Base-by-base conservation (phyloP, 1,284 basidiomycete genomes). In the Moesziomyces sp. region DNA sequence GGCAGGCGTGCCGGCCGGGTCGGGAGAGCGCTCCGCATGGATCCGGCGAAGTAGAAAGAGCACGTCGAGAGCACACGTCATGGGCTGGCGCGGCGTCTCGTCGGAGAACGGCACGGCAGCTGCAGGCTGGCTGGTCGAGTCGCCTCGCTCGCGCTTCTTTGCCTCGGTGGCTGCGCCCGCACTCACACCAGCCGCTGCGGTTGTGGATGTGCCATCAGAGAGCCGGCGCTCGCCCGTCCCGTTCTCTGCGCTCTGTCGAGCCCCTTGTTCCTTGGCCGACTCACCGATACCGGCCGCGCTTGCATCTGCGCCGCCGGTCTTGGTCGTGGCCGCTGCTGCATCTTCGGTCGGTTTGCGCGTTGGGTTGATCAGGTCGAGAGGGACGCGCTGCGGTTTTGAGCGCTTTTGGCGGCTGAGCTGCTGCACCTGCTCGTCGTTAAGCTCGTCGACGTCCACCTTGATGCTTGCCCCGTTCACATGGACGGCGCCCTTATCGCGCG, bases 381-480 rank as follows among this genome's bases (percentile, higher is more conserved):
- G 94, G 45, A 96, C 90, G 18, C 95, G 89, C 10, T 88, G 87
- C 11, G 94, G 93, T 83, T 93, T 93, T 47, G 93, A 87, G 5
- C 97, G 89, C 85, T 96, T 97, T 86, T 90, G 89, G 82, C 91
- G 92, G 78, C 89, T 88, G 44, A 97, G 87, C 23, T 88, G 86
- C 86, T 94, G 93, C 64, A 95, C 89, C 84, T 98, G 94, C n/a
- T 88, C 87, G 58, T 97, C 93, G 0, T 91, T 88, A 40, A 99
- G 87, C 66, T 97, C 94, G 83, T 98, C 94, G 24, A 91, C 88
- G 78, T 98, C 95, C n/a, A 99, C 91, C 55, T 88, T 88, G 52
- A 94, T 87, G 78, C 91, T 91, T 34, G 91, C 88, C 0, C 97
- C 97, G 80, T 99, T 99, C 63, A 97, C 90, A 86, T 91, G 91